Conservation (phyloP, 2,329 filamentous ascomycete genomes). For the Penicillium olsonii region DNA sequence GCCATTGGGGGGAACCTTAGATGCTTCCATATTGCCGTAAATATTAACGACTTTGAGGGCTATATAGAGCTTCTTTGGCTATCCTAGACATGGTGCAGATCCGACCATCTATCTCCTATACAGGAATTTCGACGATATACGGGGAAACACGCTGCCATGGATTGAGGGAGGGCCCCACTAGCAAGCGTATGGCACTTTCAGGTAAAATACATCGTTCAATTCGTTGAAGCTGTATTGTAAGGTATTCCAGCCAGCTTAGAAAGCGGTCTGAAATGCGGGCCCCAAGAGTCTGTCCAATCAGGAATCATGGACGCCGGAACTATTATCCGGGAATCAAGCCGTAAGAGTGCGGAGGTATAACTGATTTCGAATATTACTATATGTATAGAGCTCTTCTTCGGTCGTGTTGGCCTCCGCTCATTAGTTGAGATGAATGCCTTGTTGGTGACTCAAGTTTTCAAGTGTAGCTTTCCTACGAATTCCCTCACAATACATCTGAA, state of each 20-base stretch:
- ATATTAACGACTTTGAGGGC: no score
- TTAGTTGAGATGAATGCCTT: neutral
- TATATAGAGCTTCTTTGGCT: no score
- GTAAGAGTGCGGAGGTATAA: neutral
- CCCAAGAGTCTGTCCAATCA: neutral
- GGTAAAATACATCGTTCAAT: neutral
- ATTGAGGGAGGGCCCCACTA: no score
- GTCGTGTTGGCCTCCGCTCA: slow-evolving; percentile 4
- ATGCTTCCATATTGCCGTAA: no score
- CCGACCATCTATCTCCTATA: no score
- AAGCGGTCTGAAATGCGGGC: neutral
- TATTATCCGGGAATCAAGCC: neutral
- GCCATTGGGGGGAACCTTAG: no score
- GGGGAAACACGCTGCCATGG: no score
- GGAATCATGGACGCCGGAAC: neutral
- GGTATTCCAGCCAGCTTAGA: neutral
- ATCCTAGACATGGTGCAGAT: no score
- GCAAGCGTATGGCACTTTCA: neutral
- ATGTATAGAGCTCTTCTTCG: slow-evolving; percentile 3
- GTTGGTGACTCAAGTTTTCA: no score
- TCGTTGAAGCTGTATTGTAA: neutral
- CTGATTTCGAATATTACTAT: neutral
- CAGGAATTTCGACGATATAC: no score
- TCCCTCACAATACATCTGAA: no score
- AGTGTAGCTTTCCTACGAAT: no score